These are phyloP conservation scores for Antrodiella citrinella DNA, from an alignment of 768 basidiomycete species.

Conservation along the genomic window DNA sequence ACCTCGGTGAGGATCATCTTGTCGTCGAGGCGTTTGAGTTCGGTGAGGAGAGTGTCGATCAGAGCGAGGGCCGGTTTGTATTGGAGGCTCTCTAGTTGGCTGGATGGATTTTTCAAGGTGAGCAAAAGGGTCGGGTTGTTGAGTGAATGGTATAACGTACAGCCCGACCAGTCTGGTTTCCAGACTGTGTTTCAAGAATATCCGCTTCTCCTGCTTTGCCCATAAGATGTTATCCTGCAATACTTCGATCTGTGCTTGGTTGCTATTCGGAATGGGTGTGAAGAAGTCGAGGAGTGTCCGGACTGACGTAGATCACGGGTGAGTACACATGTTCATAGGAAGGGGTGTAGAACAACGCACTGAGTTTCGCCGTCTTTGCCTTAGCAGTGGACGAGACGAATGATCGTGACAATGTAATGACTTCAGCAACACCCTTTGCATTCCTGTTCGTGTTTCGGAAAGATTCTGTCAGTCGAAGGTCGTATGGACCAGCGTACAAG, in stretches of 20 bases:
- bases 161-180: conserved; percentile 82
- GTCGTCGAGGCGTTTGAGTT: conserved; percentile 90
- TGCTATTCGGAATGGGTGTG: conserved; percentile 64
- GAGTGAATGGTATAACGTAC: conserved; percentile 30
- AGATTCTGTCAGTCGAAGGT: background rate
- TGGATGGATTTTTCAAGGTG: conserved; percentile 19
- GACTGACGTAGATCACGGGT: conserved; percentile 47
- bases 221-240: conserved; percentile 86
- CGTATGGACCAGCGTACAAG: too few relatives aligned
- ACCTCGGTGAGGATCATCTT: conserved; percentile 98
- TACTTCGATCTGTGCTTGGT: conserved; percentile 73
- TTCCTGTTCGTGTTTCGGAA: too few relatives aligned
- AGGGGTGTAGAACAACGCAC: too few relatives aligned
- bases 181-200: conserved; percentile 91
- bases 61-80: conserved; percentile 73
- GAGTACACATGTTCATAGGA: background rate
- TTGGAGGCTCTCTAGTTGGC: conserved; percentile 67
- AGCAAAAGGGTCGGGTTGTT: background rate
- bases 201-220: conserved; percentile 87
- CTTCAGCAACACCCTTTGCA: conserved; percentile 74
- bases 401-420: conserved; percentile 69
- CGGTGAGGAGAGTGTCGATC: conserved; percentile 83
- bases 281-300: conserved; percentile 92
- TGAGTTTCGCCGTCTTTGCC: conserved; percentile 94
- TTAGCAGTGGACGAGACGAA: conserved; percentile 96